These are phyloP conservation scores for Eucalyptus dawsonii DNA, from an alignment of 345 rosid genomes.

Conservation along the genomic window DNA sequence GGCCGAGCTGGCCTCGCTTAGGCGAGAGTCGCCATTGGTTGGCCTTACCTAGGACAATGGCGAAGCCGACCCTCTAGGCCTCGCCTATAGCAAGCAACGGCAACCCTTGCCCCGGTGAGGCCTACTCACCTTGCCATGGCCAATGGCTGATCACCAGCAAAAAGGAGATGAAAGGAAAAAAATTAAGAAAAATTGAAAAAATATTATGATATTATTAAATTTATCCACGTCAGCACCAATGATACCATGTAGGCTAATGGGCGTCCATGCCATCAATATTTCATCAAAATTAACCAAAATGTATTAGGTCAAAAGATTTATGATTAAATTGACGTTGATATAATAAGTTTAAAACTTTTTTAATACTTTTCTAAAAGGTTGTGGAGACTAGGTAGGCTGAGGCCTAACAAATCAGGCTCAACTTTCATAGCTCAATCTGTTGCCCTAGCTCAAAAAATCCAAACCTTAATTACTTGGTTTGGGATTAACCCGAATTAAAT, in stretches of 20 bases:
- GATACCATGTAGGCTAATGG: fast-evolving
- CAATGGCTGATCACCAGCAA: fast-evolving
- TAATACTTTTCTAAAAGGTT: neutral
- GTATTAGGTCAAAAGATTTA: too few species aligned
- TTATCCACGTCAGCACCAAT: fast-evolving
- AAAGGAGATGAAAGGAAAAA: too few species aligned
- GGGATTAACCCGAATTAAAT: neutral
- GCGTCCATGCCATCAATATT: fast-evolving
- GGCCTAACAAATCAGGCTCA: neutral
- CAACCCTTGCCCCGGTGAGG: too few species aligned
- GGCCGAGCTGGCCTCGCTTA: fast-evolving
- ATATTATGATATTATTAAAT: too few species aligned
- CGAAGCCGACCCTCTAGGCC: fast-evolving
- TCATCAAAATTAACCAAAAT: fast-evolving
- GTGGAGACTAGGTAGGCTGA: neutral
- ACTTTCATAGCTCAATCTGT: fast-evolving
- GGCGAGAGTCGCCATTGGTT: fast-evolving
- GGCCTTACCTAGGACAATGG: too few species aligned
- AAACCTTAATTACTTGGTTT: too few species aligned
- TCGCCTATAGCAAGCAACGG: fast-evolving
- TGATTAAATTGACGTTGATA: fast-evolving
- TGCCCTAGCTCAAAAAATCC: too few species aligned
- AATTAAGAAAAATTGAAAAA: too few species aligned
- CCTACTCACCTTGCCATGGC: too few species aligned
- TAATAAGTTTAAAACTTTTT: too few species aligned